These are phyloP conservation scores for Zygosaccharomyces gambellarensis DNA, from an alignment of 805 yeast species.

Conservation along the genomic window DNA sequence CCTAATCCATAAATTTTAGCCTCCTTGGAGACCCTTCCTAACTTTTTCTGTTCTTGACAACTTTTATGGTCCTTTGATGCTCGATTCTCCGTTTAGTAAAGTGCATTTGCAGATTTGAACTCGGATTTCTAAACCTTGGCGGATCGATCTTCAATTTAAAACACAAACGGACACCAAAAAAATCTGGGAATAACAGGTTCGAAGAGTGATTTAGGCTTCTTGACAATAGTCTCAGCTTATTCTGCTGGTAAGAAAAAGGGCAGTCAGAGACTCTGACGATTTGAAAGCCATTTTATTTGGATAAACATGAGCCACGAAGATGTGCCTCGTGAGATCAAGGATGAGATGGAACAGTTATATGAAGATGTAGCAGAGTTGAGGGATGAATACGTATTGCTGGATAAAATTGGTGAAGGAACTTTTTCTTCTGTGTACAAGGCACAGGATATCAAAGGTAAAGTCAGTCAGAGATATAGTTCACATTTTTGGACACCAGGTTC, in stretches of 20 bases:
- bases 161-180: constrained; percentile 2
- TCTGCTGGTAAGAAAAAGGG: not conserved
- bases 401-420: constrained; percentile 77
- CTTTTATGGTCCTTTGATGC: not conserved
- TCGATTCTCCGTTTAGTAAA: not conserved
- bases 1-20: not conserved
- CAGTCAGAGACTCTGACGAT: not conserved
- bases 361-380: constrained; percentile 50
- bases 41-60: not conserved
- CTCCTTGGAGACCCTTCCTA: not conserved
- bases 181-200: not conserved
- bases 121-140: constrained; percentile 5
- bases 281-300: not conserved
- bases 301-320: constrained; percentile 34
- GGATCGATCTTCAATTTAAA: constrained; percentile 3
- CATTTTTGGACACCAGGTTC: constrained; percentile 36
- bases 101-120: not conserved
- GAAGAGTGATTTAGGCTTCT: not conserved
- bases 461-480: constrained; percentile 23
- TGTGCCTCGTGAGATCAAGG: constrained; percentile 48
- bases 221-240: not conserved
- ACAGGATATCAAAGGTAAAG: constrained; percentile 34
- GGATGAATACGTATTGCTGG: constrained; percentile 32
- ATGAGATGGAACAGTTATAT: constrained; percentile 53
- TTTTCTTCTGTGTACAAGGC: constrained; percentile 70